A percentile compares a stretch with the other conserved stretches of the same genome.
Conservation (phyloP, 345 rosid genomes). For the Odontarrhena argentea region DNA sequence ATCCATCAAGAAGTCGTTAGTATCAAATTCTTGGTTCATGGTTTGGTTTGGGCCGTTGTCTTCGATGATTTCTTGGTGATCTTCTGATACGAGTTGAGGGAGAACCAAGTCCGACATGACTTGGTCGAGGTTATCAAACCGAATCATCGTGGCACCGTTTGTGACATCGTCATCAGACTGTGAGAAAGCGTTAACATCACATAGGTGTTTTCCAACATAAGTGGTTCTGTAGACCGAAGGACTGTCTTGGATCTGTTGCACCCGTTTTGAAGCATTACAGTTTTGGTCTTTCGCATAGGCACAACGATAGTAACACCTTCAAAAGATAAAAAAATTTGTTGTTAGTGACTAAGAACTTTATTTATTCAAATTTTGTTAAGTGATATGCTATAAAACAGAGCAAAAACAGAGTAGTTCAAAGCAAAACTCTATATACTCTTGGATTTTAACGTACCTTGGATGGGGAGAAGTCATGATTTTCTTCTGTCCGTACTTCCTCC, state of each 20-base stretch:
- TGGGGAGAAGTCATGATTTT: conserved; percentile 35
- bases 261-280: conserved; percentile 52
- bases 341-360: too few relatives aligned
- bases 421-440: too few relatives aligned
- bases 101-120: neutral
- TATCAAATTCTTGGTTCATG: neutral
- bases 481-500: conserved; percentile 64
- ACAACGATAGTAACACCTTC: conserved; percentile 55
- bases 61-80: neutral
- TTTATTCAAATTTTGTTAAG: too few relatives aligned
- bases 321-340: neutral
- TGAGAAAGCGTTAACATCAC: conserved; percentile 12
- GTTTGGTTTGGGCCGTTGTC: neutral
- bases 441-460: too few relatives aligned
- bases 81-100: conserved; percentile 9
- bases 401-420: too few relatives aligned
- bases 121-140: conserved; percentile 5
- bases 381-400: too few relatives aligned
- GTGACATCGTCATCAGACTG: conserved; percentile 1
- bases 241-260: conserved; percentile 37
- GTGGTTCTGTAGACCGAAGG: conserved; percentile 42
- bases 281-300: conserved; percentile 42
- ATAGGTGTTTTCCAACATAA: conserved; percentile 43
- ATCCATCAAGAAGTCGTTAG: neutral
- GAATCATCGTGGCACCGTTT: conserved; percentile 18